A percentile compares a stretch with the other conserved stretches of the same genome.
Evolutionary conservation across 345 rosid genomes (phyloP).

Genomic region (Bruguiera gymnorhiza): DNA sequence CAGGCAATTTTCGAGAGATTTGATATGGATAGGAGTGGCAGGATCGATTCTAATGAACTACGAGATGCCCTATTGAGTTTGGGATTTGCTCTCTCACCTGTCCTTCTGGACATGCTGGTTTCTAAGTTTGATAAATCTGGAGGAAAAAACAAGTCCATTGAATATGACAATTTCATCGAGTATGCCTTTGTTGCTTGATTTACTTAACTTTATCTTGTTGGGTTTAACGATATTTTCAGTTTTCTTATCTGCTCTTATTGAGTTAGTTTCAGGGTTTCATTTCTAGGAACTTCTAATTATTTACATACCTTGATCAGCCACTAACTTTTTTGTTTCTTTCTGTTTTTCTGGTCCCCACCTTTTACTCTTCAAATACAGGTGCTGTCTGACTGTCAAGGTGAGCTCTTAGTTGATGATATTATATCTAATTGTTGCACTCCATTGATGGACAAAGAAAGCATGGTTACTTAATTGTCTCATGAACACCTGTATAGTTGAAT

Average conservation of each 20-base stretch:
- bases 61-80: slow-evolving; percentile 73
- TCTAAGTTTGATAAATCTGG: slow-evolving; percentile 83
- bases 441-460: no score
- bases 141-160: slow-evolving; percentile 67
- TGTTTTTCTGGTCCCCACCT: no score
- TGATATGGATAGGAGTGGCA: slow-evolving; percentile 86
- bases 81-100: slow-evolving; percentile 69
- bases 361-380: slow-evolving; percentile 44
- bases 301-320: not conserved
- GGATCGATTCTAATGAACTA: slow-evolving; percentile 71
- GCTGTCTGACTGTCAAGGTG: slow-evolving; percentile 97
- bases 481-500: no score
- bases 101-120: slow-evolving; percentile 66
- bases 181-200: slow-evolving; percentile 24
- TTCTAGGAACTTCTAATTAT: no score
- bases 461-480: no score
- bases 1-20: slow-evolving; percentile 81
- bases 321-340: not conserved
- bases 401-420: not conserved
- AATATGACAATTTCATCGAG: slow-evolving; percentile 97
- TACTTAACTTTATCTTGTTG: not conserved
- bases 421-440: no score
- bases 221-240: not conserved
- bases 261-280: no score
- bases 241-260: no score